Evolutionary conservation across 164 flowering plant genomes (phyloP), one percentile per base, ranked within the genome.

Genomic region (Sextonia rubra): DNA sequence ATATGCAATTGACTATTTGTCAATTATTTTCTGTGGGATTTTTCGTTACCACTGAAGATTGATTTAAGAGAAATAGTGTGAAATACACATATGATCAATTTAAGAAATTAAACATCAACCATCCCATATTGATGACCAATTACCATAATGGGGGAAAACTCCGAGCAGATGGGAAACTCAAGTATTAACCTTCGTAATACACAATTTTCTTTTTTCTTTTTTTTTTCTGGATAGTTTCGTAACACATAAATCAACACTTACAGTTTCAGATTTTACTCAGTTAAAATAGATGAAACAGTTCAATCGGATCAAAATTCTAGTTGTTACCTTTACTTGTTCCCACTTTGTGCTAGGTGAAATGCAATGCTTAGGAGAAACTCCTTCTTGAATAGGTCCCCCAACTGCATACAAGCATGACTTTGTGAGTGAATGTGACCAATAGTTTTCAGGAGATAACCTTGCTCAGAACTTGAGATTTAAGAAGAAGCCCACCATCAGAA

Each of bases 291-390:
- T n/a, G 64, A 61, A 23, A 61, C 27, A 7, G 24, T 61, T 12
- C 64, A 61, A 11, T 55, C 25, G 52, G 9, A 2, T 23, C 60
- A 58, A 24, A 49, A 12, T 47, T 18, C 44, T 27, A 52, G 63
- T 69, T 52, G n/a, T 75, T 76, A 94, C 99, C 98, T 95, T 95
- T 70, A 95, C 98, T 81, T 91, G 94, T 52, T 91, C 99, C 98
- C 98, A 95, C 70, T 95, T 93, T 22, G 98, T 91, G 84, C 86
- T 86, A 18, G 99, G 89, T n/a, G 93, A 88, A 71, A 95, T 95
- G 75, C 75, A 78, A 44, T 86, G 72, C 78, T 89, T 87, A 32
- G 82, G 47, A 69, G 80, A 74, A 75, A 79, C 84, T 68, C 67
- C 86, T 71, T 90, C 97, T 68, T 72, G 81, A 66, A 80, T 84